phyloP scores from a whole-genome alignment of 75 land plant species.

The Pseudotsuga menziesii region DNA sequence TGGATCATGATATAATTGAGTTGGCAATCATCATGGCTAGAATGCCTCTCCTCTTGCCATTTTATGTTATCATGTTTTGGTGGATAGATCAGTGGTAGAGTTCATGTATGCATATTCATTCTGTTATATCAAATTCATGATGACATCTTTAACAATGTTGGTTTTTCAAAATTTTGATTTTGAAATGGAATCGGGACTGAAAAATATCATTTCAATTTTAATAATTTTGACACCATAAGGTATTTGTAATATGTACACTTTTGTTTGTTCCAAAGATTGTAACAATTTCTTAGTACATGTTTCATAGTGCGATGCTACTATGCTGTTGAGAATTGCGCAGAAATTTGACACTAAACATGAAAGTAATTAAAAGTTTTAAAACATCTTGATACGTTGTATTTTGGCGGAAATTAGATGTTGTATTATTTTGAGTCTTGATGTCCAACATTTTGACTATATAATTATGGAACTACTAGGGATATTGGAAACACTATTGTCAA shows the following conservation, averaged over 20 bases:
- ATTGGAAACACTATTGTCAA: too few relatives aligned
- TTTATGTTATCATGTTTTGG: conserved; percentile 98
- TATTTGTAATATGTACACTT: background rate
- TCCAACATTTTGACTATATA: too few relatives aligned
- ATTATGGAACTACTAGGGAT: too few relatives aligned
- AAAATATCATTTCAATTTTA: background rate
- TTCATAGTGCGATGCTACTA: background rate
- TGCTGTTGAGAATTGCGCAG: background rate
- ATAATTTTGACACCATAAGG: background rate
- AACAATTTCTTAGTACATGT: too few relatives aligned
- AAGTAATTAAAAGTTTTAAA: background rate
- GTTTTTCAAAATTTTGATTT: background rate
- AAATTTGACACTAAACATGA: background rate
- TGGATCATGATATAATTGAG: conserved; percentile 79
- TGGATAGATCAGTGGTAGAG: conserved; percentile 99
- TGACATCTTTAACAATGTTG: background rate
- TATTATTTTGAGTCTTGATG: too few relatives aligned
- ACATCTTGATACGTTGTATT: too few relatives aligned
- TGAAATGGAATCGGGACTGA: background rate
- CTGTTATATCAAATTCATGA: background rate
- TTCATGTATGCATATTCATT: conserved; percentile 69
- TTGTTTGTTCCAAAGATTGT: background rate
- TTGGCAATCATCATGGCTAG: conserved; percentile 95
- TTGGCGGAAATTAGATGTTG: too few relatives aligned
- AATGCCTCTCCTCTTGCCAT: conserved; percentile 75